phyloP scores from a whole-genome alignment of 2,329 filamentous ascomycete genomes.

The Xylariaceae sp. region DNA sequence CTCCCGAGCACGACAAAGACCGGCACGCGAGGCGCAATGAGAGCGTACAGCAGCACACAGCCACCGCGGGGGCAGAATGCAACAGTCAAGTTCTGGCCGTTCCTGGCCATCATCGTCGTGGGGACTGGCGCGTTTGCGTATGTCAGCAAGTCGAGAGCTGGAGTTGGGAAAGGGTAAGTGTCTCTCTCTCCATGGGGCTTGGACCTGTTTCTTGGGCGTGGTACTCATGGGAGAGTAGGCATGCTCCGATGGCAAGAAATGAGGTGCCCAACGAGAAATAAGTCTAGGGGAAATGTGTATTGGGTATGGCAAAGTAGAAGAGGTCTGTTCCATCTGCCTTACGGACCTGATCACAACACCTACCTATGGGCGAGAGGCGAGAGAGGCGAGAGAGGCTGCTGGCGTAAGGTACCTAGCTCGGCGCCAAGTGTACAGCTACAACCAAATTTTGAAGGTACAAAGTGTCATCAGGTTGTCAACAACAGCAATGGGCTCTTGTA shows the following conservation, averaged over 20 bases:
- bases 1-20: neutral
- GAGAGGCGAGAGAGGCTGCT: too few species aligned
- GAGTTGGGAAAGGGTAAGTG: constrained; percentile 46
- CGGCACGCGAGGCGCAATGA: neutral
- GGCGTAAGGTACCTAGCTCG: too few species aligned
- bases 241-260: constrained; percentile 15
- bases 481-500: too few species aligned
- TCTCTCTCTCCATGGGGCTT: neutral
- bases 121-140: constrained; percentile 48
- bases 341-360: too few species aligned
- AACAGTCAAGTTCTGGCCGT: constrained; percentile 55
- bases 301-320: too few species aligned
- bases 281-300: neutral
- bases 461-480: too few species aligned
- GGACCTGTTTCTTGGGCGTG: neutral
- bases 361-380: too few species aligned
- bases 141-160: constrained; percentile 47
- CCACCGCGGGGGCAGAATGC: constrained; percentile 33
- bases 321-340: too few species aligned
- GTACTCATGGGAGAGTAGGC: constrained; percentile 12
- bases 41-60: constrained; percentile 31
- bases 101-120: constrained; percentile 46
- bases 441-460: too few species aligned
- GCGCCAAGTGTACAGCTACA: too few species aligned
- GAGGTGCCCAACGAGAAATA: constrained; percentile 16